A percentile compares a stretch with the other conserved stretches of the same genome.
phyloP scores from a whole-genome alignment of 2,329 filamentous ascomycete species.

The Penicillium sp. region DNA sequence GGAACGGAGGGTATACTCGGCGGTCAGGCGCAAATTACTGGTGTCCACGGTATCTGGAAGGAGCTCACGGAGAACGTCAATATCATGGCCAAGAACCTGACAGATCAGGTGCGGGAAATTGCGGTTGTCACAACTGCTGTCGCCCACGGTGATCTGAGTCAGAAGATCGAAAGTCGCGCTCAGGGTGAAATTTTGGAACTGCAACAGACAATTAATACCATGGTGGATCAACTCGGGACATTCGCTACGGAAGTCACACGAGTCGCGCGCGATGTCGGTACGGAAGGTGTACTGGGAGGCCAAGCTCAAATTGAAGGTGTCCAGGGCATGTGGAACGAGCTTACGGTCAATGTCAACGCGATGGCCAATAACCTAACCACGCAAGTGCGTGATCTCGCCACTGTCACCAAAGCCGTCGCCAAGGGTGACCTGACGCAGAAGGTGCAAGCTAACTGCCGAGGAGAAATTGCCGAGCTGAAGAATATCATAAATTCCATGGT shows the following conservation, averaged over 20 bases:
- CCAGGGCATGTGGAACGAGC: conserved; percentile 83
- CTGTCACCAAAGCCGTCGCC: conserved; percentile 66
- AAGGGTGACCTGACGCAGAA: conserved; percentile 93
- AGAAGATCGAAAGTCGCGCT: conserved; percentile 78
- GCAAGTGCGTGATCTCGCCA: conserved; percentile 91
- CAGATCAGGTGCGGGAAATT: conserved; percentile 81
- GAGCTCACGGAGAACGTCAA: conserved; percentile 90
- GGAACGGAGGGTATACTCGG: conserved; percentile 92
- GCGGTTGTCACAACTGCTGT: conserved; percentile 81
- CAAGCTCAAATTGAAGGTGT: conserved; percentile 81
- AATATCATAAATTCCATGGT: conserved; percentile 99
- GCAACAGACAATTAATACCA: conserved; percentile 84
- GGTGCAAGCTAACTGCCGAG: conserved; percentile 87
- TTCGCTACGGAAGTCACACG: conserved; percentile 82
- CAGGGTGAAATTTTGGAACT: conserved; percentile 78
- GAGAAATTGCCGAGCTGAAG: conserved; percentile 91
- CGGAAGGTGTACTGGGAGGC: conserved; percentile 76
- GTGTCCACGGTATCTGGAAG: conserved; percentile 96
- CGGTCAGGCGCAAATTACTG: conserved; percentile 88
- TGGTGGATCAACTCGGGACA: conserved; percentile 80
- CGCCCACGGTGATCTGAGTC: conserved; percentile 75
- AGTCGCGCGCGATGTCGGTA: conserved; percentile 79
- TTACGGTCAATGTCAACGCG: conserved; percentile 81
- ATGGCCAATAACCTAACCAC: conserved; percentile 86
- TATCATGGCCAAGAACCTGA: conserved; percentile 79